Conservation (phyloP, 2,329 filamentous ascomycete species). For the Teratosphaeria pseudoeucalypti region DNA sequence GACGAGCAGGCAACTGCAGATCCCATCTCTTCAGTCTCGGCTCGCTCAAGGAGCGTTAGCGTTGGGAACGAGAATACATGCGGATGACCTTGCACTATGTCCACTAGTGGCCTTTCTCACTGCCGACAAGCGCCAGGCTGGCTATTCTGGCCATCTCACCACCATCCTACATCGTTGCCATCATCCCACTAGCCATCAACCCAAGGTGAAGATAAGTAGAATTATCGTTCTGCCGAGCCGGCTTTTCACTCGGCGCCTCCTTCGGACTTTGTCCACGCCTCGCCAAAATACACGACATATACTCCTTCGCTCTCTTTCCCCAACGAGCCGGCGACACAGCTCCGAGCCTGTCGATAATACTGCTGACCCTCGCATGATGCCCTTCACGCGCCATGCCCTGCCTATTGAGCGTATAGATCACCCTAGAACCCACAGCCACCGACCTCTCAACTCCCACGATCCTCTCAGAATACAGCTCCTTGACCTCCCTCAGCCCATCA, state of each 20-base stretch:
- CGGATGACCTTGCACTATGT: too few relatives aligned
- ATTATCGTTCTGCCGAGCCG: neutral
- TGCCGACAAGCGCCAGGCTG: too few relatives aligned
- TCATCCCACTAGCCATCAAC: neutral
- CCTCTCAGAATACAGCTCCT: neutral
- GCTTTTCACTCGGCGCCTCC: neutral
- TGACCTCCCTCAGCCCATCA: neutral
- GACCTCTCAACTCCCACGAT: neutral
- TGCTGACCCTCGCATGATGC: neutral
- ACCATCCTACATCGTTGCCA: neutral
- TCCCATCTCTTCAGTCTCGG: too few relatives aligned
- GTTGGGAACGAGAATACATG: too few relatives aligned
- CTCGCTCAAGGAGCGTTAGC: too few relatives aligned
- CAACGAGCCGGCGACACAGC: neutral
- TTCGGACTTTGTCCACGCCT: neutral
- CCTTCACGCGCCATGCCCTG: neutral
- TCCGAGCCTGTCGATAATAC: neutral
- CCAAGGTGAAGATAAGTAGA: neutral
- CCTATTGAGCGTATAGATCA: neutral
- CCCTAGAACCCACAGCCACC: neutral
- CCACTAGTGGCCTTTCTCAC: too few relatives aligned
- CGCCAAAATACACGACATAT: neutral
- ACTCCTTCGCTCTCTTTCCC: neutral
- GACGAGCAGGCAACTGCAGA: too few relatives aligned
- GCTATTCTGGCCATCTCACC: neutral